Base-by-base conservation (phyloP, 331 rosid genomes). In the Telfairia occidentalis region DNA sequence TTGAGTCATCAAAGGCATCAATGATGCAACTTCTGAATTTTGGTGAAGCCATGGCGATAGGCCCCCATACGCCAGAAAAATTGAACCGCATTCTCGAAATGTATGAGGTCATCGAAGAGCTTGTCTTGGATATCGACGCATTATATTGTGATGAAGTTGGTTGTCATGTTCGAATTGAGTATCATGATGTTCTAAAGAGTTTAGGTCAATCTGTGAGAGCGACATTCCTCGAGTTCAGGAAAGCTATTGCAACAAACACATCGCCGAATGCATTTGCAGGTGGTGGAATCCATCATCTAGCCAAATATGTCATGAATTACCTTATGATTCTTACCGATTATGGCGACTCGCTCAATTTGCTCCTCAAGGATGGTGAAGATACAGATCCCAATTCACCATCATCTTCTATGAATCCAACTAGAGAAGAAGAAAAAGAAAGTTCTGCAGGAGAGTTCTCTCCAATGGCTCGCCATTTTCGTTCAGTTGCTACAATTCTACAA, bases 11-110 rank as follows among this genome's bases (percentile, higher is more conserved):
- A 3, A 95, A 91, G 84, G 83, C 92, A 79, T 88, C 96, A 18
- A 75, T 95, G 66, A 71, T 90, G 86, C 98, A 91, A 84, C 96
- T 95, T 83, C 83, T 95, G 83, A 91, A 88, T 76, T 95, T 91
- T 6, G 87, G 89, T 5, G 97, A 90, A 78, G 98, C 98, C 78
- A 91, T 95, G 96, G 85, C 96, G 18, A 85, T 95, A 35, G 97
- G 97, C 35, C 96, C 97, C 45, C 98, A 91, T 78, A 84, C 89
- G 24, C 98, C 97, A 0, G 97, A 95, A 78, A 95, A 95, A 69
- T 42, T 95, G 87, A 73, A 83, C 71, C 87, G 96, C 2, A 84
- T 90, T 78, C 92, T 95, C 26, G 96, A 91, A 88, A 95, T 95
- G 97, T 91, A 95, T 73, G 98, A 95, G 85, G 96, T 89, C 71